A percentile compares a stretch with the other conserved stretches of the same genome.
These are phyloP conservation scores for Gomphus bonarii DNA, from an alignment of 1,284 basidiomycete species.

Conservation along the genomic window DNA sequence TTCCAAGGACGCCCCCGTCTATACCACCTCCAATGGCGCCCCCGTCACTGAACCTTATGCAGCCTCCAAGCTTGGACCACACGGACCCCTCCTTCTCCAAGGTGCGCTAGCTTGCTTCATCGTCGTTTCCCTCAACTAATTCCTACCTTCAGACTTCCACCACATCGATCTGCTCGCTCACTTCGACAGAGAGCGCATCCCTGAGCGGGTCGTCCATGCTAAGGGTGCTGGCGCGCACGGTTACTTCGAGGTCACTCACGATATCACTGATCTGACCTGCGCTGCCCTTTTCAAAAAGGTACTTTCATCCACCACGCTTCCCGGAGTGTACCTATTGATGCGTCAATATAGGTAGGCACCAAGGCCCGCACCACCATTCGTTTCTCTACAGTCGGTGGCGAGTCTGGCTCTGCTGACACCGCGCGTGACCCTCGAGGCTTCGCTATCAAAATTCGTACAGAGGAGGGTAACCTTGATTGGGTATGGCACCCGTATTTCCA, in stretches of 20 bases:
- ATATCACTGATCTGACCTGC: constrained; percentile 71
- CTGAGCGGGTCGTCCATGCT: constrained; percentile 87
- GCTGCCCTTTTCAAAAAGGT: constrained; percentile 56
- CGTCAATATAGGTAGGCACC: constrained; percentile 43
- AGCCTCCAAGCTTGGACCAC: constrained; percentile 61
- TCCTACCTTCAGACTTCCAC: constrained; percentile 61
- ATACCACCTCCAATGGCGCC: constrained; percentile 81
- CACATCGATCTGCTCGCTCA: constrained; percentile 83
- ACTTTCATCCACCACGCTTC: neutral
- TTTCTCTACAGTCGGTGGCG: constrained; percentile 85
- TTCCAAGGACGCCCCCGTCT: constrained; percentile 48
- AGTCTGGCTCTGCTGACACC: constrained; percentile 81
- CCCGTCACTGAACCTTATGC: constrained; percentile 66
- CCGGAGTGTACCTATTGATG: neutral
- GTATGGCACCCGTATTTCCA: constrained; percentile 27
- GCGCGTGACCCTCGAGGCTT: constrained; percentile 92
- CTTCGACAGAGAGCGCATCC: constrained; percentile 92
- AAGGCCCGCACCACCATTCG: constrained; percentile 65
- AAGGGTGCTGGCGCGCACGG: constrained; percentile 88
- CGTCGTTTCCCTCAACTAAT: neutral
- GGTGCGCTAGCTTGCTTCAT: constrained; percentile 32
- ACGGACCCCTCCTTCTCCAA: constrained; percentile 82
- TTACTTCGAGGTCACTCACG: constrained; percentile 81
- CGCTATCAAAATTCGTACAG: constrained; percentile 82
- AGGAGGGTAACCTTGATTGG: constrained; percentile 86